Conservation (phyloP, 192 early-diverging fungal species). For the Dissophora ornata region DNA sequence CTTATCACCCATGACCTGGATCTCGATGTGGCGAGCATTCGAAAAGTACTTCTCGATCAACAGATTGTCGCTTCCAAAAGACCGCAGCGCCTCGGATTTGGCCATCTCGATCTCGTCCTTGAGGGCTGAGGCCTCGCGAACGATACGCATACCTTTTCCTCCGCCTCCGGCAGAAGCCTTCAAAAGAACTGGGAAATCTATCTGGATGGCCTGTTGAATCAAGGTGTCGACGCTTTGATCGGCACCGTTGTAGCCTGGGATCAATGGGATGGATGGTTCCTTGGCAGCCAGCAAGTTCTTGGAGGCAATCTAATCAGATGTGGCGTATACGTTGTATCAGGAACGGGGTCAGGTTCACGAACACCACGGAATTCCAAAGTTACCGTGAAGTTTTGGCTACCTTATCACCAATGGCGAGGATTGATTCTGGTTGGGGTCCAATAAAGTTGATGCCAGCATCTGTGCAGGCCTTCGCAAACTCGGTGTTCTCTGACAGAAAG, state of each 20-base stretch:
- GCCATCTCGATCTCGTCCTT: slow-evolving; percentile 67
- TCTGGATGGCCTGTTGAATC: slow-evolving; percentile 58
- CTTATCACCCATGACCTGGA: slow-evolving; percentile 70
- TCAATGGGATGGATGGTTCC: slow-evolving; percentile 65
- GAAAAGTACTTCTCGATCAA: slow-evolving; percentile 73
- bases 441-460: slow-evolving; percentile 66
- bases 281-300: slow-evolving; percentile 67
- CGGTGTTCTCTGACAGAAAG: slow-evolving; percentile 71
- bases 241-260: slow-evolving; percentile 75
- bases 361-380: too few relatives aligned
- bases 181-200: slow-evolving; percentile 70
- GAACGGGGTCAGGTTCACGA: too few relatives aligned
- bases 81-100: slow-evolving; percentile 63
- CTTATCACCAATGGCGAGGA: slow-evolving; percentile 72
- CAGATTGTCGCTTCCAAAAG: slow-evolving; percentile 67
- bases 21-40: slow-evolving; percentile 66
- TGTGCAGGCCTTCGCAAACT: slow-evolving; percentile 63
- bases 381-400: slow-evolving; percentile 4
- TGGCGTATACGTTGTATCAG: too few relatives aligned
- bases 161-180: slow-evolving; percentile 75
- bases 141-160: slow-evolving; percentile 75
- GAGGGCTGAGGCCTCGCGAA: slow-evolving; percentile 60
- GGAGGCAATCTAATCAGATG: slow-evolving; percentile 62
- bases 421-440: slow-evolving; percentile 66
- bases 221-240: slow-evolving; percentile 64